Evolutionary conservation across 2,329 filamentous ascomycete species (phyloP).

Genomic region (Cladophialophora yegresii): DNA sequence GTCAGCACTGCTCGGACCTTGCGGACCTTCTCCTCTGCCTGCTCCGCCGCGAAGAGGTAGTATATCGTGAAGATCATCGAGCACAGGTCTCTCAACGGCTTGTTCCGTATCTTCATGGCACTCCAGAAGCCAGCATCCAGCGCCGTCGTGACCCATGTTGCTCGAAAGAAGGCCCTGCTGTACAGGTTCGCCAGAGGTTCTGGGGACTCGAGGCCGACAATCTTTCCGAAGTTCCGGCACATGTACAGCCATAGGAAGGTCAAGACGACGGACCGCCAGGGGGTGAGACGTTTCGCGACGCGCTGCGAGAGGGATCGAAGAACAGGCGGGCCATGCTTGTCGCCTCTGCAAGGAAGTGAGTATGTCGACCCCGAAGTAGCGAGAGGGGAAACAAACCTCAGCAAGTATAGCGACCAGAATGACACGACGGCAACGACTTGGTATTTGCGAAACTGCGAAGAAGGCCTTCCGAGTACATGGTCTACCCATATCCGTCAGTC

Average conservation of each 20-base stretch:
- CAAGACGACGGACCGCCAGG: constrained; percentile 85
- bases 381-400: constrained; percentile 58
- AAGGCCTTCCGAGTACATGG: constrained; percentile 88
- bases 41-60: constrained; percentile 89
- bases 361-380: constrained; percentile 5
- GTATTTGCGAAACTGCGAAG: constrained; percentile 84
- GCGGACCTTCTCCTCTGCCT: constrained; percentile 93
- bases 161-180: constrained; percentile 86
- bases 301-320: constrained; percentile 70
- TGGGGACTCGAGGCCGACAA: constrained; percentile 85
- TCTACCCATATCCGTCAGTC: constrained; percentile 53
- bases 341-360: constrained; percentile 59
- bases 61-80: constrained; percentile 84
- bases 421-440: constrained; percentile 89
- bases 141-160: constrained; percentile 94
- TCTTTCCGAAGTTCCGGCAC: constrained; percentile 87
- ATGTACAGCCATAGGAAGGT: constrained; percentile 91
- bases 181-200: constrained; percentile 95
- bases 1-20: constrained; percentile 85
- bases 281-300: constrained; percentile 70
- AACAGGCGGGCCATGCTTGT: constrained; percentile 83
- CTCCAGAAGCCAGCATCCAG: constrained; percentile 98
- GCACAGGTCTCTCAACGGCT: constrained; percentile 78
- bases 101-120: constrained; percentile 83
- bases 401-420: constrained; percentile 86